Evolutionary conservation across 2,329 filamentous ascomycete genomes (phyloP), one percentile per base, ranked within the genome.

Genomic region (Gnomoniopsis smithogilvyi): DNA sequence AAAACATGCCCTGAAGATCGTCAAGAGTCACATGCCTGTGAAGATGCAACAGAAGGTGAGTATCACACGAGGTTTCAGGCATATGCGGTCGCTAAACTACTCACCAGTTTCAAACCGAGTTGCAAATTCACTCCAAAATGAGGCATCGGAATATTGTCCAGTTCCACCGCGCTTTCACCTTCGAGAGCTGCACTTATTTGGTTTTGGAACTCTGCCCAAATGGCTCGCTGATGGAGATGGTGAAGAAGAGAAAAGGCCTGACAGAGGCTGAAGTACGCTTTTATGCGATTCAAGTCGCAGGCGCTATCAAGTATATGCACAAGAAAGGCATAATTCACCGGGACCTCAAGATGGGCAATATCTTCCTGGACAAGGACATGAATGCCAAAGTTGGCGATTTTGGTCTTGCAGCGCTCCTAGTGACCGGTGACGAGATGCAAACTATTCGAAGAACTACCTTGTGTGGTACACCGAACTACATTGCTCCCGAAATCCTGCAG

Each of bases 111-210:
- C 85, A 88, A 85, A 85, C 85, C 22, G 95, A 99, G 74, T 84
- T 99, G 7, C 94, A 98, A 74, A 97, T 99, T 62, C 95, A 99
- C 76, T 97, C 95, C 47, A 99, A 98, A 72, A 94, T 99, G 86
- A 87, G 88, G 59, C 95, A 99, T 70, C 90, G 90, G 55, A 96
- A 97, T 72, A 94, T 99, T 65, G 95, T 99, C 63, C 90, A 94
- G 67, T 99, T 99, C 73, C 86, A 96, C 68, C 87, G 94, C 66
- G 95, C 95, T 36, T 99, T 99, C 71, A 90, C 93, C 14, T 96
- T 93, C 73, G 83, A 92, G 65, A 87, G 85, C 64, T 93, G 88
- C 72, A 98, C 95, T 59, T 99, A 96, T 68, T 90, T 99, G 51
- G 90, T 98, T 50, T 82, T 99, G 30, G 94, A 99, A 72, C 79